Evolutionary conservation across 2,329 filamentous ascomycete genomes (phyloP), one percentile per base, ranked within the genome.

Genomic region (Aspergillus melleus): DNA sequence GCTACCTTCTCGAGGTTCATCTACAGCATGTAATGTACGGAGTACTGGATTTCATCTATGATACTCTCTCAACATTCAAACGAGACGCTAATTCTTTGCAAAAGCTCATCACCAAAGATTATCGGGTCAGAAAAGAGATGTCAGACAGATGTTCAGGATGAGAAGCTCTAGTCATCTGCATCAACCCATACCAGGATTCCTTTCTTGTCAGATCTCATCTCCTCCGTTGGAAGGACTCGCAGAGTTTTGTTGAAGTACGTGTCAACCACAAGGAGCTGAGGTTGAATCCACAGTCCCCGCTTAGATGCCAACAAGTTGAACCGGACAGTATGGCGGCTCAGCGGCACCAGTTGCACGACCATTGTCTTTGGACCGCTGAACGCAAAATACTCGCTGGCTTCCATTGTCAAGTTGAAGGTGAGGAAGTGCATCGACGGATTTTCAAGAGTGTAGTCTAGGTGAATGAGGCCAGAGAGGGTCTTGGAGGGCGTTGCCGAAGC

Each of bases 381-480:
- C 0, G 92, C 94, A 76, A 98, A 98, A 55, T 92, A 86, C 64
- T 96, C 92, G 72, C 87, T 94, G 2, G 92, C 90, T 67, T 99
- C 94, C 92, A 99, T 96, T 26, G 83, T 87, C 52, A 98, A 76
- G 30, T 91, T 92, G 77, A 99, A 99, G 0, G 93, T 96, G 53
- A 99, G 84, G 76, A 96, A 96, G 74, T 99, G 95, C 73, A 88
- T 90, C 0, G 94, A 97, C 0, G 93, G 90, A 73, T 99, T 99
- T 77, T 99, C 95, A 58, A 99, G 87, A 3, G 87, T 91, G 72
- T 90, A 90, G 61, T 84, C 77, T 44, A 88, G 76, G 52, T 85
- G 76, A 42, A 79, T 71, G 50, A 79, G 60, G 2, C 72, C 74
- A 0, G 74, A 58, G 22, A 75, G 60, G 16, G 61, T 63, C 14